These are phyloP conservation scores for Fusarium foetens DNA, from an alignment of 2,329 filamentous ascomycete species.

Conservation along the genomic window DNA sequence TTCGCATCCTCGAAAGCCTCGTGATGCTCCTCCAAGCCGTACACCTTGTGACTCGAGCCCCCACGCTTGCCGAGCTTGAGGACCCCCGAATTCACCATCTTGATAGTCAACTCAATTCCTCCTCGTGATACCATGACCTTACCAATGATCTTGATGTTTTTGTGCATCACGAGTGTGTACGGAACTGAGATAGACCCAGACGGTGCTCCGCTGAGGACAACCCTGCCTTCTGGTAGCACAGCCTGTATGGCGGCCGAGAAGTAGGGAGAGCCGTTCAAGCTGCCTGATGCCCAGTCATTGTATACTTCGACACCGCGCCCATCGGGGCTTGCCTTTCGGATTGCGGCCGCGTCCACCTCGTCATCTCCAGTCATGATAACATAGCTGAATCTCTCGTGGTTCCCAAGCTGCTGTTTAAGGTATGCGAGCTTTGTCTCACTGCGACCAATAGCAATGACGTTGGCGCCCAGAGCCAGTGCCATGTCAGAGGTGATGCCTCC, in stretches of 20 bases:
- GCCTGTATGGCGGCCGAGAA: background rate
- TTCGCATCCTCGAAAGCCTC: background rate
- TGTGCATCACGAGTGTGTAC: background rate
- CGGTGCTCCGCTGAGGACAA: background rate
- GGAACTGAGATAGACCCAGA: background rate
- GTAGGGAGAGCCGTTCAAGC: background rate
- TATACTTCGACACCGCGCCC: background rate
- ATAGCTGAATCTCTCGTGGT: background rate
- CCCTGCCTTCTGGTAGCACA: background rate
- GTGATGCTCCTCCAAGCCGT: background rate
- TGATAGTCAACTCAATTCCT: background rate
- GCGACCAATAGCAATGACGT: background rate
- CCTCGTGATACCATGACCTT: background rate
- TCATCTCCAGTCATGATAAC: background rate
- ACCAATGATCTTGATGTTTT: background rate
- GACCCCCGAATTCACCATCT: background rate
- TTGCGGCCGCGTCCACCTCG: background rate
- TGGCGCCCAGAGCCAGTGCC: background rate
- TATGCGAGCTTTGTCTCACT: background rate
- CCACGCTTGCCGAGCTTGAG: background rate
- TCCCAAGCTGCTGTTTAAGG: background rate
- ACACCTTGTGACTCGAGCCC: background rate
- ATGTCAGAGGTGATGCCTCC: background rate
- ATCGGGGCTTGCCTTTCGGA: background rate
- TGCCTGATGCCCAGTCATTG: background rate